phyloP scores from a whole-genome alignment of 2,329 filamentous ascomycete species.

The Colletotrichum scovillei region DNA sequence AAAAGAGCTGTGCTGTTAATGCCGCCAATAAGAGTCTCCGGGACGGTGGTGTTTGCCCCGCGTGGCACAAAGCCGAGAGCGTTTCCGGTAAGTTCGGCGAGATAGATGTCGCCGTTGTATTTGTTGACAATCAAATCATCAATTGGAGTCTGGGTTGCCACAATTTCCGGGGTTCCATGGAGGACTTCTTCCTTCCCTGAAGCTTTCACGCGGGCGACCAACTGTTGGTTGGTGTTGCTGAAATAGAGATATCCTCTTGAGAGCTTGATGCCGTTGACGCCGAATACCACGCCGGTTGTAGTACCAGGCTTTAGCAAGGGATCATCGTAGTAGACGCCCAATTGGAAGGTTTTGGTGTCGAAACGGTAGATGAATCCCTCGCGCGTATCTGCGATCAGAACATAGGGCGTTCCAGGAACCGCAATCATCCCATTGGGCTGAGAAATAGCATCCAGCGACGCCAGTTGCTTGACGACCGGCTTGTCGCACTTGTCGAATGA shows the following conservation, averaged over 20 bases:
- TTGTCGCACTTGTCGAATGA: not conserved
- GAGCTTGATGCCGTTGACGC: conserved; percentile 38
- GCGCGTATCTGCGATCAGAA: not conserved
- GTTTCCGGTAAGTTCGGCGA: not conserved
- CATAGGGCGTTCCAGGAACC: not conserved
- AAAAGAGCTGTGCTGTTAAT: not conserved
- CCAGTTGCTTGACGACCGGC: not conserved
- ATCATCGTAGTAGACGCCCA: not conserved
- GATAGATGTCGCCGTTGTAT: not conserved
- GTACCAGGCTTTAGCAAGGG: not conserved
- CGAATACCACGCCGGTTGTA: conserved; percentile 15
- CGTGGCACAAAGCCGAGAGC: not conserved
- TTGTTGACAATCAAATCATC: not conserved
- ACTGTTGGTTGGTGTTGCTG: conserved; percentile 32
- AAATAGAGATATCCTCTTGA: conserved; percentile 38
- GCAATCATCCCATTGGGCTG: not conserved
- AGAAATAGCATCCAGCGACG: not conserved
- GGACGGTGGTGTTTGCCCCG: not conserved
- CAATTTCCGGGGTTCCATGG: not conserved
- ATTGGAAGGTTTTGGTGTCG: not conserved
- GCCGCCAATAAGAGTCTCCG: not conserved
- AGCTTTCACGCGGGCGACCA: not conserved
- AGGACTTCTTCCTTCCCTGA: not conserved
- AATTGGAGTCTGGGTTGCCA: not conserved
- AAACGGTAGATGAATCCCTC: not conserved